Evolutionary conservation across 805 yeast genomes (phyloP).

Genomic region (Blastobotrys mokoenaii): DNA sequence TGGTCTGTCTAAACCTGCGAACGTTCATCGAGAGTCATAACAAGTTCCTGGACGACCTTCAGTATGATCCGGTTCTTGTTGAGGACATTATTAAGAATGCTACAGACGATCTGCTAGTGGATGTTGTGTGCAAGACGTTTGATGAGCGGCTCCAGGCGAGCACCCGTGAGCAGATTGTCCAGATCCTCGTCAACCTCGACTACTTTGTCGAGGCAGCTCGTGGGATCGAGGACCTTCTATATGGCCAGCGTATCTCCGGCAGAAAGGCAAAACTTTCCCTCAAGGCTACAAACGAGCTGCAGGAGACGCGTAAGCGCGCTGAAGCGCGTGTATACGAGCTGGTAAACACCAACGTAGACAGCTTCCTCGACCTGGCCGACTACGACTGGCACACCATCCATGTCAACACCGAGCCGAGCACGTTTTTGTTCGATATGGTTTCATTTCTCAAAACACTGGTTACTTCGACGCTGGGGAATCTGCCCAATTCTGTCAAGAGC

Average conservation of each 20-base stretch:
- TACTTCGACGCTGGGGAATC: conserved; percentile 69
- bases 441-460: conserved; percentile 78
- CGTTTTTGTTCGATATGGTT: conserved; percentile 74
- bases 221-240: conserved; percentile 44
- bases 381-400: conserved; percentile 67
- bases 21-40: conserved; percentile 55
- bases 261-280: conserved; percentile 35
- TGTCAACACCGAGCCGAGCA: conserved; percentile 54
- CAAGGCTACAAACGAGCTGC: conserved; percentile 48
- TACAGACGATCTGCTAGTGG: conserved; percentile 61
- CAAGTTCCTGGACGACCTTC: conserved; percentile 55
- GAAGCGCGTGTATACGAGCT: conserved; percentile 74
- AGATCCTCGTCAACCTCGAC: conserved; percentile 80
- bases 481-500: conserved; percentile 71
- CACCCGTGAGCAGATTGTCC: conserved; percentile 85
- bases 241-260: conserved; percentile 29
- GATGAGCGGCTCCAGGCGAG: conserved; percentile 54
- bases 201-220: conserved; percentile 70
- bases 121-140: conserved; percentile 58
- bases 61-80: conserved; percentile 51
- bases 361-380: conserved; percentile 74
- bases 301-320: conserved; percentile 55
- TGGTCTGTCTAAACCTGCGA: conserved; percentile 69
- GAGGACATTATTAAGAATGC: conserved; percentile 51
- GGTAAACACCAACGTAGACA: conserved; percentile 73